These are phyloP conservation scores for Nepenthes mirabilis DNA, from an alignment of 148 eudicot genomes.

Conservation along the genomic window DNA sequence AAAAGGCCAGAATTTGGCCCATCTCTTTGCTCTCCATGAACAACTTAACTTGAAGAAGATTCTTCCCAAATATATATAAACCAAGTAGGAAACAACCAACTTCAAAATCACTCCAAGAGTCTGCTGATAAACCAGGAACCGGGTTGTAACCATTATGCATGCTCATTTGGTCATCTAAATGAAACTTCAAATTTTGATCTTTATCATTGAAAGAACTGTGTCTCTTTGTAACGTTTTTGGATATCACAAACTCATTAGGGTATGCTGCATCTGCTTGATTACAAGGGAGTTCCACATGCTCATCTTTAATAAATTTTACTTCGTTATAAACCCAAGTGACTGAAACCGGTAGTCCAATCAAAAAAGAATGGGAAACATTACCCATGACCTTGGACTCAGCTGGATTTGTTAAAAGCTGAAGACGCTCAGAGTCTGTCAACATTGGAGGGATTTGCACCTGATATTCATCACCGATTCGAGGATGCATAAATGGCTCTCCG, in stretches of 20 bases:
- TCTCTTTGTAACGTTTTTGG: conserved; percentile 6
- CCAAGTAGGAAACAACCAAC: conserved; percentile 62
- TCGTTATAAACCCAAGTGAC: conserved; percentile 29
- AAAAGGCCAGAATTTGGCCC: conserved; percentile 42
- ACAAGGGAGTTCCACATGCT: not conserved
- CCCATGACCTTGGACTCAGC: conserved; percentile 6
- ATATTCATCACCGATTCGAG: conserved; percentile 53
- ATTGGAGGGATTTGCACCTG: conserved; percentile 54
- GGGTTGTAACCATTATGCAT: conserved; percentile 13
- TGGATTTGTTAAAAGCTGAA: conserved; percentile 11
- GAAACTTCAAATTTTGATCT: conserved; percentile 9
- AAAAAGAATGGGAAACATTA: conserved; percentile 16
- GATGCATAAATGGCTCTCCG: conserved; percentile 38
- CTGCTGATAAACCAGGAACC: conserved; percentile 42
- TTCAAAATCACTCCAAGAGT: conserved; percentile 35
- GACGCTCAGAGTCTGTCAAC: conserved; percentile 13
- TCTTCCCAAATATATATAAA: conserved; percentile 61
- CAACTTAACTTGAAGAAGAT: conserved; percentile 38
- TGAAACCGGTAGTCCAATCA: conserved; percentile 45
- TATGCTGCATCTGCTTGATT: not conserved
- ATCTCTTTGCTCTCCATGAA: conserved; percentile 46
- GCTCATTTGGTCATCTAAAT: conserved; percentile 1
- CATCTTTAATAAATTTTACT: conserved; percentile 6
- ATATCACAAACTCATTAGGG: not conserved
- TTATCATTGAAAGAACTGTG: not conserved